Evolutionary conservation across 148 eudicot genomes (phyloP).

Genomic region (Salicornia ramosissima): DNA sequence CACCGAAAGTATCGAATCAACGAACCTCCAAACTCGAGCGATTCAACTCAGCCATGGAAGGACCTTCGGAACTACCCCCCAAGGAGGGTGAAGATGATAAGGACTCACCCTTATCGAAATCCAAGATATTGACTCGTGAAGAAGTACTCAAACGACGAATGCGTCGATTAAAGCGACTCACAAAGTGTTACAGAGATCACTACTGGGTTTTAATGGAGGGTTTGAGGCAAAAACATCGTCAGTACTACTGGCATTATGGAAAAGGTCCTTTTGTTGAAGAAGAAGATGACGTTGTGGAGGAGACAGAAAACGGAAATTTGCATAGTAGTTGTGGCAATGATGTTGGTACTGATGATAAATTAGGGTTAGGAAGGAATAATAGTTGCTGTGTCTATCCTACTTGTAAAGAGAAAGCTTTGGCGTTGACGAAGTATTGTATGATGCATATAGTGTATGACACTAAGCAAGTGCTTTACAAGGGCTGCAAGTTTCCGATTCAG

Average conservation of each 20-base stretch:
- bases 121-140: slow-evolving; percentile 36
- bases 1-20: neutral
- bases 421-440: slow-evolving; percentile 47
- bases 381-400: slow-evolving; percentile 37
- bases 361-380: slow-evolving; percentile 25
- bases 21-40: neutral
- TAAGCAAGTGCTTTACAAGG: slow-evolving; percentile 48
- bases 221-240: slow-evolving; percentile 35
- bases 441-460: slow-evolving; percentile 45
- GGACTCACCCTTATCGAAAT: slow-evolving; percentile 25
- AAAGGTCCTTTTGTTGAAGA: slow-evolving; percentile 36
- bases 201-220: slow-evolving; percentile 77
- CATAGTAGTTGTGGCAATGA: neutral
- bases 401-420: slow-evolving; percentile 56
- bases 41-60: slow-evolving; percentile 26
- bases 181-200: slow-evolving; percentile 37
- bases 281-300: slow-evolving; percentile 6
- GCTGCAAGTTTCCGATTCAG: slow-evolving; percentile 32
- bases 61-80: slow-evolving; percentile 15
- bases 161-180: slow-evolving; percentile 37
- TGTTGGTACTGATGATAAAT: slow-evolving; percentile 13
- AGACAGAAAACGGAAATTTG: slow-evolving; percentile 3
- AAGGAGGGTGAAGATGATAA: slow-evolving; percentile 27
- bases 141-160: slow-evolving; percentile 52
- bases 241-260: slow-evolving; percentile 51